Evolutionary conservation across 2,329 filamentous ascomycete genomes (phyloP).

Genomic region (Nannizziopsis arthrosporioides): DNA sequence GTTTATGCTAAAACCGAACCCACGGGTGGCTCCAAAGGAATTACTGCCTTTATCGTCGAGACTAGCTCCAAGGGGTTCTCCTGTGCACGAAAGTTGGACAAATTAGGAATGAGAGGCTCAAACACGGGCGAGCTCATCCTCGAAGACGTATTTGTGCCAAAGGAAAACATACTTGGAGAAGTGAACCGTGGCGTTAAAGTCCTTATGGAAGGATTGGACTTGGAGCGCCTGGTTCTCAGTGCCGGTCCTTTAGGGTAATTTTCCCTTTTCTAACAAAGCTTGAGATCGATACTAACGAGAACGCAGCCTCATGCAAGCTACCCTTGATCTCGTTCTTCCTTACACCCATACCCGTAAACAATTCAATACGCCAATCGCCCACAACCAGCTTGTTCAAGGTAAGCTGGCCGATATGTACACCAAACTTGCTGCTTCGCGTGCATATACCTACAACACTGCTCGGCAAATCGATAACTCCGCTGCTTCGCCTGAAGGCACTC

Average conservation of each 20-base stretch:
- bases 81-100: slow-evolving; percentile 83
- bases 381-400: slow-evolving; percentile 87
- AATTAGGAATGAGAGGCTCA: slow-evolving; percentile 93
- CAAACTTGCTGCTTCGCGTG: slow-evolving; percentile 68
- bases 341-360: slow-evolving; percentile 84
- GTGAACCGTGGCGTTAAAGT: slow-evolving; percentile 77
- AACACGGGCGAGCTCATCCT: slow-evolving; percentile 93
- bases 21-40: slow-evolving; percentile 69
- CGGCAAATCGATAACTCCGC: slow-evolving; percentile 65
- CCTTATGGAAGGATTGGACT: slow-evolving; percentile 89
- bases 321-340: slow-evolving; percentile 72
- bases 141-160: slow-evolving; percentile 78
- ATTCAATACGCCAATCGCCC: slow-evolving; percentile 73
- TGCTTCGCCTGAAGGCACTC: slow-evolving; percentile 13
- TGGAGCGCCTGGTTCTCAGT: slow-evolving; percentile 83
- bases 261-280: not conserved
- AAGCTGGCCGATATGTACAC: slow-evolving; percentile 97
- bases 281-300: not conserved
- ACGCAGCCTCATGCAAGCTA: slow-evolving; percentile 72
- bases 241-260: slow-evolving; percentile 68
- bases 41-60: slow-evolving; percentile 88
- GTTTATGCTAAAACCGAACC: slow-evolving; percentile 96
- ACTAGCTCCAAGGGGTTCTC: slow-evolving; percentile 60
- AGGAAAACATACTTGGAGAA: slow-evolving; percentile 65
- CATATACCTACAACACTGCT: slow-evolving; percentile 81